Percentiles rank a stretch among this genome's conserved stretches.
phyloP scores from a whole-genome alignment of 352 stramenopile species.

The Thalassiosira delicatula region DNA sequence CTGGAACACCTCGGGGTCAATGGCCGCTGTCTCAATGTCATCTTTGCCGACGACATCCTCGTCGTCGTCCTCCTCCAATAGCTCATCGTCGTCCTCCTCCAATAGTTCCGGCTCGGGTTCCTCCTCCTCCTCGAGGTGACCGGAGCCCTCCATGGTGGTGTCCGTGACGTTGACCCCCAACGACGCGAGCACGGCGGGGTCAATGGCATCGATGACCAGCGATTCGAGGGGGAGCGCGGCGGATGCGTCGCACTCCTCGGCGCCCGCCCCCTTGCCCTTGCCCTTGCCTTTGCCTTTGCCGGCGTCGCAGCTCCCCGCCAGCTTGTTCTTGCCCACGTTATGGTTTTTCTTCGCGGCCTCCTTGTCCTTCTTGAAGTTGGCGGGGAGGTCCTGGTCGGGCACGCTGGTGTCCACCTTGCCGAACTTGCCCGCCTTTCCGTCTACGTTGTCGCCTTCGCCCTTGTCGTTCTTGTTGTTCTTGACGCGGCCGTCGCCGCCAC shows the following conservation, averaged over 20 bases:
- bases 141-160: neutral
- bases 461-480: neutral
- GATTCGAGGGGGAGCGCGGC: neutral
- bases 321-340: neutral
- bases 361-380: neutral
- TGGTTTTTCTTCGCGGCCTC: neutral
- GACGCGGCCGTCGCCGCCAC: neutral
- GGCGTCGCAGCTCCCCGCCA: neutral
- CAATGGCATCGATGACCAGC: neutral
- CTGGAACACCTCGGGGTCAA: too few relatives aligned
- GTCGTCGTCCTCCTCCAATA: neutral
- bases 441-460: neutral
- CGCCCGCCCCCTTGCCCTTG: neutral
- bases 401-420: neutral
- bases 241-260: neutral
- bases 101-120: too few relatives aligned
- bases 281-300: neutral
- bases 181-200: neutral
- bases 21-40: neutral
- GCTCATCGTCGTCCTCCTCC: neutral
- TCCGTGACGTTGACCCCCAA: neutral
- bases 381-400: neutral
- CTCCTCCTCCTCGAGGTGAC: too few relatives aligned
- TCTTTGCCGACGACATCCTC: neutral
- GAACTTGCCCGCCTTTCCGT: neutral